These are phyloP conservation scores for Podosphaera aphanis DNA, from an alignment of 2,329 filamentous ascomycete genomes.

Conservation along the genomic window DNA sequence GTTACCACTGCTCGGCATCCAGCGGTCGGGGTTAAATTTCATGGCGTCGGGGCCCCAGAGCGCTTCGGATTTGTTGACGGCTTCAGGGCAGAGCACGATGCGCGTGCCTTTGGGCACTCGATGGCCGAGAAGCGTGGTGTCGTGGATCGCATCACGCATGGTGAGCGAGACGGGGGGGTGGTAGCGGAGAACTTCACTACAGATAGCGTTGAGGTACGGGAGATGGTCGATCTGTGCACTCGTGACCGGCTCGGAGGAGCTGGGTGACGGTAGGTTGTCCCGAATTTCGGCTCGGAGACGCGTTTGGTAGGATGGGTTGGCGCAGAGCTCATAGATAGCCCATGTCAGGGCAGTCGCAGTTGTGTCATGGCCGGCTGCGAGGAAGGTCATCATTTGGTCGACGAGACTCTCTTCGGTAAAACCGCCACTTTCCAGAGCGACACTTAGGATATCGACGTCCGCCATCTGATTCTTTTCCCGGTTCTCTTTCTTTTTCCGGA, in stretches of 20 bases:
- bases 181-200: conserved; percentile 53
- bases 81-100: conserved; percentile 38
- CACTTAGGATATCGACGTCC: conserved; percentile 54
- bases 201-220: conserved; percentile 59
- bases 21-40: conserved; percentile 59
- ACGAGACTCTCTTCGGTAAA: conserved; percentile 64
- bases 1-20: conserved; percentile 27
- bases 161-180: conserved; percentile 50
- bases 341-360: conserved; percentile 56
- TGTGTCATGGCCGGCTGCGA: conserved; percentile 63
- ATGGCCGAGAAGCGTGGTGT: conserved; percentile 42
- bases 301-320: conserved; percentile 38
- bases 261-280: conserved; percentile 28
- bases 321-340: conserved; percentile 46
- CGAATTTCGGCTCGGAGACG: conserved; percentile 47
- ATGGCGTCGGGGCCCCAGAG: conserved; percentile 59
- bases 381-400: conserved; percentile 77
- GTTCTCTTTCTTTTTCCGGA: conserved; percentile 42
- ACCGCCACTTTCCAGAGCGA: conserved; percentile 51
- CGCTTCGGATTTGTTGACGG: conserved; percentile 41
- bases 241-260: conserved; percentile 21
- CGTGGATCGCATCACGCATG: conserved; percentile 35
- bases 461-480: conserved; percentile 24
- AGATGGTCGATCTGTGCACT: conserved; percentile 43
- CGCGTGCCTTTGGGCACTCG: conserved; percentile 46